Conservation (phyloP, 257 asterid genomes). For the Forsythia suspensa region DNA sequence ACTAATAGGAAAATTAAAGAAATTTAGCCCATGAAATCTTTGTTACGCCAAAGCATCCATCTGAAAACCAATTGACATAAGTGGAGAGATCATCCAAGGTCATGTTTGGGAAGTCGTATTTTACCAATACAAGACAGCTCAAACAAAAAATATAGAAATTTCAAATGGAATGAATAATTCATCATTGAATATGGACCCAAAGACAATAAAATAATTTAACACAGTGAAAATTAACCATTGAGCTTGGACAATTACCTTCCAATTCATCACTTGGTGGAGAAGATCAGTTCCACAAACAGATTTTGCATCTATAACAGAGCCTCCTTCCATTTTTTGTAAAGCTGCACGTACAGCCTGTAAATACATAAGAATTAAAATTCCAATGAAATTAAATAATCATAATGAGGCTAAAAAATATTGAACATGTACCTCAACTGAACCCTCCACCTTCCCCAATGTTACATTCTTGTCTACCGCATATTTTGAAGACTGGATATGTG, state of each 20-base stretch:
- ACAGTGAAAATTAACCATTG: constrained; percentile 1
- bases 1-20: background rate
- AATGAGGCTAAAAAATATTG: constrained; percentile 2
- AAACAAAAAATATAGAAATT: background rate
- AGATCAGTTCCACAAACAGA: constrained; percentile 71
- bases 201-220: background rate
- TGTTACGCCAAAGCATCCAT: background rate
- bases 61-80: background rate
- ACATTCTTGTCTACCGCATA: constrained; percentile 37
- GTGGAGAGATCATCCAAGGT: background rate
- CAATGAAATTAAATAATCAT: constrained; percentile 12
- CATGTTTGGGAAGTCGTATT: background rate
- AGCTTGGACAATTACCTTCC: constrained; percentile 53
- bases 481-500: constrained; percentile 42
- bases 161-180: background rate
- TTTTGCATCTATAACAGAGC: constrained; percentile 78
- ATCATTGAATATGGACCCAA: constrained; percentile 1
- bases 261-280: constrained; percentile 64
- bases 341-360: constrained; percentile 83
- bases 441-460: constrained; percentile 81
- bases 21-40: constrained; percentile 4
- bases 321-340: constrained; percentile 58
- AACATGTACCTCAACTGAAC: constrained; percentile 63
- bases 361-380: constrained; percentile 6
- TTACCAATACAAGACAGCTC: background rate